Evolutionary conservation across 75 land plant genomes (phyloP), one percentile per base, ranked within the genome.

Genomic region (Pinus tabuliformis): DNA sequence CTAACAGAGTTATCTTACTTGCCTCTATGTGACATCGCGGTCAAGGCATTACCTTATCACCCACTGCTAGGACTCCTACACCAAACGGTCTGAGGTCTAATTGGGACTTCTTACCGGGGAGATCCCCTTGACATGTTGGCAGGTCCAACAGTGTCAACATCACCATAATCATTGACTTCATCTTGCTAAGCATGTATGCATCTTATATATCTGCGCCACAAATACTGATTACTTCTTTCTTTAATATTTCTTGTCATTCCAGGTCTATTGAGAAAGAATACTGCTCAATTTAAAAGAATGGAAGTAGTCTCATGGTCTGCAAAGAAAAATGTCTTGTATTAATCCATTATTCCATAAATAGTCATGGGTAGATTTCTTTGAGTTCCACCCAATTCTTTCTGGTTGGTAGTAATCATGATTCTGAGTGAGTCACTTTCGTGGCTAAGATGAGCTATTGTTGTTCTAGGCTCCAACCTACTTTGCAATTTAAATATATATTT

Each of bases 311-410:
- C 89, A 58, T 89, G 88, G 39, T 91, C 89, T 17, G 87, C 89
- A 75, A 91, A 84, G 79, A 81, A 91, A 71, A 91, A 89, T 9
- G 86, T 84, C 77, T 89, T 91, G 75, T 91, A 91, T 76, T 91
- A 89, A 22, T 86, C 87, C 15, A 89, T 86, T 18, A 91, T 77
- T 30, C 86, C 90, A 6, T 93, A 86, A 1, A 75, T 56, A 28
- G 60, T 78, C 28, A 85, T 5, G 57, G 57, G 82, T 56, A 76
- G 22, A 8, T 82, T 75, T 22, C 79, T 82, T 73, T 79, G 58
- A 30, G 68, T 36, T 6, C 71, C 33, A 45, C 18, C 20, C 13
- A 76, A 22, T 28, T 62, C 63, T 21, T 59, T 28, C 16, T 33
- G 26, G 60, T 75, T 75, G 45, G 70, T 3, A 8, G 86, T 61